A percentile compares a stretch with the other conserved stretches of the same genome.
Evolutionary conservation across 768 basidiomycete species (phyloP).

Genomic region (Leucosporidium scottii): DNA sequence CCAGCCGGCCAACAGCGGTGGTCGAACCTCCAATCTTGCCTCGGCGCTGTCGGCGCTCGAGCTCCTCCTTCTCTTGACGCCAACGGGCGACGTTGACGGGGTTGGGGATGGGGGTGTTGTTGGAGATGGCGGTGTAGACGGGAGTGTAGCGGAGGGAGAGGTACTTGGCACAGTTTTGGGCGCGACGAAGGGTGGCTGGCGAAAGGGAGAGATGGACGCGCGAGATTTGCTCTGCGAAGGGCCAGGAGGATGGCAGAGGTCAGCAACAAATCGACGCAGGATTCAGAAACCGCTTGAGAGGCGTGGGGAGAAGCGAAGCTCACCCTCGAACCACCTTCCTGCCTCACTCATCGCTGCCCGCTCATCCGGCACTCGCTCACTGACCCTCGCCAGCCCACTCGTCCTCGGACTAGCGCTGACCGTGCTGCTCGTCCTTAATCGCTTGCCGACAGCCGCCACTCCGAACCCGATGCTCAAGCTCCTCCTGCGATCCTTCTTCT

Average conservation of each 20-base stretch:
- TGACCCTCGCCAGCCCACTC: background rate
- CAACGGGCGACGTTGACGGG: conserved; percentile 9
- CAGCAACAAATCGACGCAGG: no score
- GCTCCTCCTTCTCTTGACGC: background rate
- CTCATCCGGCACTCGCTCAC: background rate
- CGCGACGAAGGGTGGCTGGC: conserved; percentile 11
- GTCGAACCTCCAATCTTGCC: background rate
- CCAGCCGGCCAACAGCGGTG: no score
- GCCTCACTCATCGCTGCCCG: background rate
- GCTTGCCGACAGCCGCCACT: background rate
- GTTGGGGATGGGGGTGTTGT: background rate
- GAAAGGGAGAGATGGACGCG: conserved; percentile 16
- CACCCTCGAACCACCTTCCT: conserved; percentile 2
- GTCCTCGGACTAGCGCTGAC: background rate
- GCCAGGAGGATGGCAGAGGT: background rate
- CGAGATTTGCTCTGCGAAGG: conserved; percentile 5
- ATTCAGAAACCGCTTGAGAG: no score
- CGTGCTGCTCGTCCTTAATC: background rate
- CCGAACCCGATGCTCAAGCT: conserved; percentile 1
- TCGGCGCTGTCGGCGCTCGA: background rate
- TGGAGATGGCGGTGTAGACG: conserved; percentile 4
- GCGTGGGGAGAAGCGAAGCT: no score
- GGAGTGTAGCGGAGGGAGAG: conserved; percentile 8
- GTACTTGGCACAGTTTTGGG: conserved; percentile 14
- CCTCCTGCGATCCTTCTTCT: conserved; percentile 2